Base-by-base conservation (phyloP, 73 alveolate genomes). In the Diophrys sp. region DNA sequence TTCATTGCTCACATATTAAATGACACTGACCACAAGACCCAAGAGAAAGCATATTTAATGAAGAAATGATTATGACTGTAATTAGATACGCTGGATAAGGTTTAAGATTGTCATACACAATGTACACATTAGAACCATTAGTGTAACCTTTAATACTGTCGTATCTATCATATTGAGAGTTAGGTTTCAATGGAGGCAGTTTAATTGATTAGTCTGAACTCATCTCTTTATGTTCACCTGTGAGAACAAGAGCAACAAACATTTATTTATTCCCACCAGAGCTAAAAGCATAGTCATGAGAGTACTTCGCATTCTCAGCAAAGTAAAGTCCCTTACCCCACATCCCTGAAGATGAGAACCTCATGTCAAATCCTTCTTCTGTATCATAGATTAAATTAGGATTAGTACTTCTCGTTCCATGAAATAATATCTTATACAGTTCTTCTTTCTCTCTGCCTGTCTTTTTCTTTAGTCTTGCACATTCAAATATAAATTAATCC, bases 281-380 rank as follows among this genome's bases (percentile, higher is more conserved):
- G 18, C 23, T n/a, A 62, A 5, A n/a, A n/a, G 73, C 73, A 26
- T 62, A 62, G 28, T 26, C 31, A 62, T 62, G 14, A 5, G 73
- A 62, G 28, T 62, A 62, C 23, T 26, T 62, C 2, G 31, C 28
- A 26, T 23, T 62, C 5, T 62, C 31, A 23, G 91, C 87, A 56
- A 84, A 84, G 71, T 84, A 84, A n/a, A 69, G 31, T 18, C 87
- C 91, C 32, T n/a, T n/a, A 18, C 91, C 91, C 91, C 91, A 84
- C 87, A 69, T 25, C 54, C 91, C 91, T 14, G 23, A 44, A 14
- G 44, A 33, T 8, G 83, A 44, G 54, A 29, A 75, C 5, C 78
- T n/a, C 79, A 70, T 54, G 29, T 84, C 79, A 29, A 75, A 75
- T 24, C 83, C 83, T 55, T 75, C 83, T 75, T 75, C 83, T 8